A percentile compares a stretch with the other conserved stretches of the same genome.
These are phyloP conservation scores for Dactylellina leptospora DNA, from an alignment of 2,329 filamentous ascomycete species.

Conservation along the genomic window DNA sequence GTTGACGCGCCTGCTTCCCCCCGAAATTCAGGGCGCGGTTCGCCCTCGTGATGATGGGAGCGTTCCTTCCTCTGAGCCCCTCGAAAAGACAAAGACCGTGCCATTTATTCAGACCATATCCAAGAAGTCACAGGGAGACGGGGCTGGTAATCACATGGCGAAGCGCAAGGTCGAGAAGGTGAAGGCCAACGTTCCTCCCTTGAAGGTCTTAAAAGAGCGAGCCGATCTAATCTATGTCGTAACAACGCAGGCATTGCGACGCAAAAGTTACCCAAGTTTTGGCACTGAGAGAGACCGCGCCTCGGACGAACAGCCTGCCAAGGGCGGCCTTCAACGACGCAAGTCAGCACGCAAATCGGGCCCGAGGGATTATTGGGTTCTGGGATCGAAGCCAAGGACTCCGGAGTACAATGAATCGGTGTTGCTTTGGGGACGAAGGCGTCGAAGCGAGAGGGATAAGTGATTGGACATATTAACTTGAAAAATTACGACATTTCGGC, in stretches of 20 bases:
- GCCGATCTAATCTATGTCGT: not conserved
- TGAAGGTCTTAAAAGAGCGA: not conserved
- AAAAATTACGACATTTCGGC: too few species aligned
- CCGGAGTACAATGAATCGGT: slow-evolving; percentile 24
- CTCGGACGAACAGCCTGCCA: not conserved
- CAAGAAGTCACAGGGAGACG: too few species aligned
- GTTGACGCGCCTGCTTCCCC: not conserved
- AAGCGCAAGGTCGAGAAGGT: not conserved
- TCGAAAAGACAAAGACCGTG: too few species aligned
- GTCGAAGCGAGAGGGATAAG: too few species aligned
- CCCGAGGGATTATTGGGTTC: slow-evolving; percentile 39
- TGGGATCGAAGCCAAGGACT: slow-evolving; percentile 16
- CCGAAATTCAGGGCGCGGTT: not conserved
- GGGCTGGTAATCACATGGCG: not conserved
- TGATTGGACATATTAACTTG: too few species aligned
- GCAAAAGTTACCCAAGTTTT: not conserved
- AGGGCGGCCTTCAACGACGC: slow-evolving; percentile 2
- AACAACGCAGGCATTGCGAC: not conserved
- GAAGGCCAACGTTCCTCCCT: not conserved
- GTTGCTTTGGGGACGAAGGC: too few species aligned
- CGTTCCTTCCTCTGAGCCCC: too few species aligned
- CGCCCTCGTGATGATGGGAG: too few species aligned
- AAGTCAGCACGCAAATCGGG: slow-evolving; percentile 24
- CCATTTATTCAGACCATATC: too few species aligned
- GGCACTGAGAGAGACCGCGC: not conserved